A percentile compares a stretch with the other conserved stretches of the same genome.
Conservation (phyloP, 2,329 filamentous ascomycete genomes). For the Microsporum canis region DNA sequence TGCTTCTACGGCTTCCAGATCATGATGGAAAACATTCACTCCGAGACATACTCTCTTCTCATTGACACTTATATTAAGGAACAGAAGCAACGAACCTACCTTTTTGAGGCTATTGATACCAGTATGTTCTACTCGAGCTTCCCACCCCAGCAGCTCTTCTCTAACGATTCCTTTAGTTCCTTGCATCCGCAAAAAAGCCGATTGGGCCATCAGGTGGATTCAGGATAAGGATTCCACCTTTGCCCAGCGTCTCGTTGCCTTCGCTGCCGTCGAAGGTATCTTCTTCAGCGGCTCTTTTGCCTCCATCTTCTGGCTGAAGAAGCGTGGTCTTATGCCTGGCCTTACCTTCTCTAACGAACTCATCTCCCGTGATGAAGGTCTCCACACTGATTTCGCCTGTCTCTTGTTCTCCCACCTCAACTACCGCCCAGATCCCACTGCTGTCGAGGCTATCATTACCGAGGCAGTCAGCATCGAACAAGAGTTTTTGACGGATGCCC, state of each 20-base stretch:
- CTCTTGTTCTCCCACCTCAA: slow-evolving; percentile 95
- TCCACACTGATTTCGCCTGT: slow-evolving; percentile 98
- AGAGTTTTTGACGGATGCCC: slow-evolving; percentile 92
- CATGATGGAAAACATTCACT: slow-evolving; percentile 99
- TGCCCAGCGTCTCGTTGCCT: slow-evolving; percentile 87
- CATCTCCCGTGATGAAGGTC: slow-evolving; percentile 97
- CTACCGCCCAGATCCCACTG: slow-evolving; percentile 70
- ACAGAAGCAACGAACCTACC: slow-evolving; percentile 79
- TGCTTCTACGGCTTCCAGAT: slow-evolving; percentile 99
- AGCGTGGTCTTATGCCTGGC: slow-evolving; percentile 97
- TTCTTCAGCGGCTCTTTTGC: slow-evolving; percentile 99
- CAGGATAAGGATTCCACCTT: slow-evolving; percentile 87
- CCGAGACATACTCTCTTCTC: slow-evolving; percentile 96
- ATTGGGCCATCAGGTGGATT: slow-evolving; percentile 96
- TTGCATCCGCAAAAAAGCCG: slow-evolving; percentile 95
- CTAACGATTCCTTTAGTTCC: slow-evolving; percentile 50
- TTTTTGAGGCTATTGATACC: slow-evolving; percentile 98
- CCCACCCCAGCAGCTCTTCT: not conserved
- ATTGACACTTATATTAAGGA: slow-evolving; percentile 99
- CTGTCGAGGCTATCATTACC: slow-evolving; percentile 78
- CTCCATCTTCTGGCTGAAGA: slow-evolving; percentile 99
- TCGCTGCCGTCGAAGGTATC: slow-evolving; percentile 96
- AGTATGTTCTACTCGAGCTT: slow-evolving; percentile 46
- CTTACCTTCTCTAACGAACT: slow-evolving; percentile 99
- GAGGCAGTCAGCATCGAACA: slow-evolving; percentile 93